phyloP scores from a whole-genome alignment of 1,284 basidiomycete species.

The Baeospora myosura region DNA sequence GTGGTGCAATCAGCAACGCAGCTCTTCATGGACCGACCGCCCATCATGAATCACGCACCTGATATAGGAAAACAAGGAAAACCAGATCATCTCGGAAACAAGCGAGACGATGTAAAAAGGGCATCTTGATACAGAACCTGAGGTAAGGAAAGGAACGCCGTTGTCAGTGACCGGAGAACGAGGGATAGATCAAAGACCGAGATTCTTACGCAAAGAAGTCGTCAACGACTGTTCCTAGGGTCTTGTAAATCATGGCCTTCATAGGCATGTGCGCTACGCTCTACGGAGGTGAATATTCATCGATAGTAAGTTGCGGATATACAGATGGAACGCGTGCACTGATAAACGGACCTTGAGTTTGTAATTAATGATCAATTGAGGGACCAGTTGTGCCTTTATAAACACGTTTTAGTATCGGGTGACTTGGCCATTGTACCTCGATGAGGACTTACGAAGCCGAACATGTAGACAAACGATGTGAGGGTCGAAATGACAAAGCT shows the following conservation, averaged over 20 bases:
- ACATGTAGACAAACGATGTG: slow-evolving; percentile 90
- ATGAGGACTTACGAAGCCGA: slow-evolving; percentile 77
- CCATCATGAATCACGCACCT: slow-evolving; percentile 41
- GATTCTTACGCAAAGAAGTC: slow-evolving; percentile 79
- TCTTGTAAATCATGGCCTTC: slow-evolving; percentile 97
- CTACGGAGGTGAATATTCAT: slow-evolving; percentile 32
- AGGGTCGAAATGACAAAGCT: slow-evolving; percentile 87
- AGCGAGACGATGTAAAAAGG: slow-evolving; percentile 82
- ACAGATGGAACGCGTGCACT: slow-evolving; percentile 9
- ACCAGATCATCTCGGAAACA: slow-evolving; percentile 92
- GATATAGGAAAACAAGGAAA: slow-evolving; percentile 80
- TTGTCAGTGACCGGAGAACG: slow-evolving; percentile 1
- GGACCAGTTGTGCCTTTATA: slow-evolving; percentile 80
- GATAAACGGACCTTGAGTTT: slow-evolving; percentile 72
- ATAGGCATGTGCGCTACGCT: slow-evolving; percentile 91
- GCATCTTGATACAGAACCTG: slow-evolving; percentile 94
- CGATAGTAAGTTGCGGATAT: slow-evolving; percentile 15
- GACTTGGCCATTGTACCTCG: no score
- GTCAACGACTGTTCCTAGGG: slow-evolving; percentile 84
- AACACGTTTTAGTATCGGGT: slow-evolving; percentile 10
- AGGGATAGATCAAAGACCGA: not conserved
- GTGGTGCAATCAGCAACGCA: slow-evolving; percentile 7
- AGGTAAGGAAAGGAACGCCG: slow-evolving; percentile 8
- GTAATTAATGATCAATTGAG: slow-evolving; percentile 93
- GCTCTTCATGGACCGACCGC: not conserved